Conservation (phyloP, 495 filamentous ascomycete species). For the Ramalina intermedia region DNA sequence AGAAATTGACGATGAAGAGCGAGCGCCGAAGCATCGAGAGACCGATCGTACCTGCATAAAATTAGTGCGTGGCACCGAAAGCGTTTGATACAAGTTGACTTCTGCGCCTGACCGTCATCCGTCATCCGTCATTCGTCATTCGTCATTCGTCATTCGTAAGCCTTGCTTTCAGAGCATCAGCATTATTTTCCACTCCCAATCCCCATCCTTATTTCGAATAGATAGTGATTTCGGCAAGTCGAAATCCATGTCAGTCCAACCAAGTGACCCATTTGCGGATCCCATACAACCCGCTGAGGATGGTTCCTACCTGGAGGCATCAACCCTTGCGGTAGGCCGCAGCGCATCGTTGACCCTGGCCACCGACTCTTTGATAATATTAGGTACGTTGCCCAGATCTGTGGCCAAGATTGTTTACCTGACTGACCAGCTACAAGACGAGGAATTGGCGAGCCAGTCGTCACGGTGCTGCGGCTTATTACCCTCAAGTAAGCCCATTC, state of each 20-base stretch:
- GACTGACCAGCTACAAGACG: constrained; percentile 23
- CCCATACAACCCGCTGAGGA: constrained; percentile 12
- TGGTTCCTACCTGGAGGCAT: constrained; percentile 16
- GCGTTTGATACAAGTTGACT: not conserved
- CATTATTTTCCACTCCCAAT: too few relatives aligned
- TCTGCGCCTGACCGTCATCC: too few relatives aligned
- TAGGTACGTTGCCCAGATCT: constrained; percentile 30
- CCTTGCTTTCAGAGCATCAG: too few relatives aligned
- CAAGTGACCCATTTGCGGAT: constrained; percentile 27
- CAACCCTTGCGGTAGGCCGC: constrained; percentile 39
- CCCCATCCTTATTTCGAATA: too few relatives aligned
- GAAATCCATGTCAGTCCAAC: too few relatives aligned
- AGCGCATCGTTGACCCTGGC: constrained; percentile 47
- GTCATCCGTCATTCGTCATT: too few relatives aligned
- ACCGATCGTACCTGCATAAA: not conserved
- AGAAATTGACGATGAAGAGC: too few relatives aligned
- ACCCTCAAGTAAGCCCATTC: constrained; percentile 20
- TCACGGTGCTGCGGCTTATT: constrained; percentile 33
- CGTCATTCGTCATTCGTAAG: too few relatives aligned
- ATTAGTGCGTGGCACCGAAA: not conserved
- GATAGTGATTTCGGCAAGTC: too few relatives aligned
- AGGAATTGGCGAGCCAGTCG: constrained; percentile 25
- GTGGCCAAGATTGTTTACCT: not conserved
- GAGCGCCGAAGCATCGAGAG: not conserved
- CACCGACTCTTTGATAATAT: constrained; percentile 48